Evolutionary conservation across 768 basidiomycete genomes (phyloP), one percentile per base, ranked within the genome.

Genomic region (Tylopilus subfusipes): DNA sequence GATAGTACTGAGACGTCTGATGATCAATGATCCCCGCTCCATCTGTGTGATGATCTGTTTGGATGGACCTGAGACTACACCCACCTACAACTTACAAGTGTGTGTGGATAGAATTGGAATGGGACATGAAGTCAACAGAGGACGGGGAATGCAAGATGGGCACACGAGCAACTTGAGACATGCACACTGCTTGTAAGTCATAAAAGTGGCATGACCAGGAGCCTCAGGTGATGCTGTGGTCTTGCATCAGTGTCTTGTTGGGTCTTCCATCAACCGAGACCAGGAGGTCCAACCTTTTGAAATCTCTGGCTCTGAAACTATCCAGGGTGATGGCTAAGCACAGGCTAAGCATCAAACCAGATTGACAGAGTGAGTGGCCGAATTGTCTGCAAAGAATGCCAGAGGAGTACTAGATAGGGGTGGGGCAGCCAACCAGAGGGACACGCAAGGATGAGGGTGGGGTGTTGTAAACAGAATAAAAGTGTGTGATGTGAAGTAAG

Each of bases 191-290:
- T n/a, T n/a, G n/a, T n/a, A n/a, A n/a, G n/a, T n/a, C n/a, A n/a
- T n/a, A n/a, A n/a, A n/a, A n/a, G n/a, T n/a, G n/a, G n/a, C n/a
- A n/a, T n/a, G n/a, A n/a, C n/a, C n/a, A n/a, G n/a, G n/a, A n/a
- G n/a, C n/a, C n/a, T n/a, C n/a, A n/a, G n/a, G n/a, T n/a, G n/a
- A n/a, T 61, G 63, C 74, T 69, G 70, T 72, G 77, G 84, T 88
- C 86, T 84, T 87, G 86, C 75, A 84, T 84, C 77, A 59, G 73
- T 78, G 80, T 82, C 82, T 77, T 79, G 77, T 78, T 78, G 61
- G 58, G 63, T 69, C 71, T 68, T 70, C 63, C 74, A 73, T 82
- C 83, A 65, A 82, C 74, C 82, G 73, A 61, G 64, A 68, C 78
- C 77, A 71, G 67, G 69, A 67, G 63, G 66, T 76, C 81, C 81